Percentiles rank a stretch among this genome's conserved stretches.
phyloP scores from a whole-genome alignment of 148 eudicot genomes.

The Oxyria digyna region DNA sequence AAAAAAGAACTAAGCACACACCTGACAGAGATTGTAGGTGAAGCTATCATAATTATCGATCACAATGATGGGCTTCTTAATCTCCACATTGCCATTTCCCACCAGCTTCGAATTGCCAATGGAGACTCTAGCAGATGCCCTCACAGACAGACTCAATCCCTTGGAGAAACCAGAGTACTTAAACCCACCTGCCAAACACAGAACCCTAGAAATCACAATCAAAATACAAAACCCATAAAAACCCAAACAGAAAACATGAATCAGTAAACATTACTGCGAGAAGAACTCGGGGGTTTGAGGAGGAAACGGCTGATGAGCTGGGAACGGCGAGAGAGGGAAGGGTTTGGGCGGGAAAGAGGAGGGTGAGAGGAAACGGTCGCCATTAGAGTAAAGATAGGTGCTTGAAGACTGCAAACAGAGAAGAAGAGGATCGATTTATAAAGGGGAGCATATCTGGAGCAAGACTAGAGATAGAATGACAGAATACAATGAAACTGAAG shows the following conservation, averaged over 20 bases:
- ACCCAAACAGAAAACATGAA: neutral
- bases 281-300: neutral
- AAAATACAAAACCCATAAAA: neutral
- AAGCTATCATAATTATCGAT: conserved; percentile 97
- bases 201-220: neutral
- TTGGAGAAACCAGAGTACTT: neutral
- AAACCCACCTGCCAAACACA: neutral
- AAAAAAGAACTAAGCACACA: conserved; percentile 5
- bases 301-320: neutral
- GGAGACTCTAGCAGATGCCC: conserved; percentile 15
- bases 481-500: no score
- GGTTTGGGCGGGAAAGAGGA: neutral
- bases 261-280: neutral
- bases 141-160: neutral
- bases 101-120: conserved; percentile 8
- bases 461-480: no score
- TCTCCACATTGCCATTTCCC: conserved; percentile 6
- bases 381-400: neutral
- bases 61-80: conserved; percentile 43
- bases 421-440: neutral
- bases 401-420: neutral
- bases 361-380: neutral
- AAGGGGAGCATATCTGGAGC: neutral
- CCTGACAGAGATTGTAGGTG: conserved; percentile 97
- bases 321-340: neutral